Percentiles rank a stretch among this genome's conserved stretches.
These are phyloP conservation scores for Rugosomyces carneus DNA, from an alignment of 1,284 basidiomycete genomes.

Conservation along the genomic window DNA sequence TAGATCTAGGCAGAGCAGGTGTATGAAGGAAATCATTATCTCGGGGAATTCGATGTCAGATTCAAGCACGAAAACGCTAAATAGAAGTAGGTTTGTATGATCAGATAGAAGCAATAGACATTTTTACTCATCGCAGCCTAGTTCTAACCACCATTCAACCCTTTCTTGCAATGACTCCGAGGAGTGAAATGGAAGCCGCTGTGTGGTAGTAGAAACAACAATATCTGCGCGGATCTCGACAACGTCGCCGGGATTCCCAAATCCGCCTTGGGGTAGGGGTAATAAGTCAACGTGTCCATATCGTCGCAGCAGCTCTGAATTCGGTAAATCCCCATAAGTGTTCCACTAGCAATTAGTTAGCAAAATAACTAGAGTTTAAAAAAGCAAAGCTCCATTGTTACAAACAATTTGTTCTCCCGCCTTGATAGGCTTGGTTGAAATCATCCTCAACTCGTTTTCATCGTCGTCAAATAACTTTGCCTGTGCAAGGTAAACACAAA, in stretches of 20 bases:
- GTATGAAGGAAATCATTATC: conserved; percentile 65
- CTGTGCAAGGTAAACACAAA: conserved; percentile 31
- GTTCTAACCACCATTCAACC: conserved; percentile 89
- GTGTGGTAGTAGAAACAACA: conserved; percentile 49
- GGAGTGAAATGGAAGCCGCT: conserved; percentile 16
- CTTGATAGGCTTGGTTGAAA: conserved; percentile 70
- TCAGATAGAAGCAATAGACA: conserved; percentile 2
- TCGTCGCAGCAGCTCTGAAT: conserved; percentile 88
- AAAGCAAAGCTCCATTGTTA: conserved; percentile 35
- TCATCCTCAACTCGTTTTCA: conserved; percentile 69
- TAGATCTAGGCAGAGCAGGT: conserved; percentile 56
- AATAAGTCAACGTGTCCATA: conserved; percentile 92
- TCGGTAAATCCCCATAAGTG: conserved; percentile 93
- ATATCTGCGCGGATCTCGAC: conserved; percentile 81
- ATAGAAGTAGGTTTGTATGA: conserved; percentile 2
- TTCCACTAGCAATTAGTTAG: conserved; percentile 61
- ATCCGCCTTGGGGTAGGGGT: conserved; percentile 38
- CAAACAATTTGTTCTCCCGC: conserved; percentile 91
- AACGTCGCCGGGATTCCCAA: conserved; percentile 82
- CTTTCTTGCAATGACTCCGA: conserved; percentile 41
- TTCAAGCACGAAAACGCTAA: conserved; percentile 59
- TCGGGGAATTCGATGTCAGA: conserved; percentile 53
- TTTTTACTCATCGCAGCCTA: conserved; percentile 85
- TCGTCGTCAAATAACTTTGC: conserved; percentile 87
- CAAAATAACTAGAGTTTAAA: conserved; percentile 3